Conservation (phyloP, 2,329 filamentous ascomycete species). For the Aspergillus unguis region DNA sequence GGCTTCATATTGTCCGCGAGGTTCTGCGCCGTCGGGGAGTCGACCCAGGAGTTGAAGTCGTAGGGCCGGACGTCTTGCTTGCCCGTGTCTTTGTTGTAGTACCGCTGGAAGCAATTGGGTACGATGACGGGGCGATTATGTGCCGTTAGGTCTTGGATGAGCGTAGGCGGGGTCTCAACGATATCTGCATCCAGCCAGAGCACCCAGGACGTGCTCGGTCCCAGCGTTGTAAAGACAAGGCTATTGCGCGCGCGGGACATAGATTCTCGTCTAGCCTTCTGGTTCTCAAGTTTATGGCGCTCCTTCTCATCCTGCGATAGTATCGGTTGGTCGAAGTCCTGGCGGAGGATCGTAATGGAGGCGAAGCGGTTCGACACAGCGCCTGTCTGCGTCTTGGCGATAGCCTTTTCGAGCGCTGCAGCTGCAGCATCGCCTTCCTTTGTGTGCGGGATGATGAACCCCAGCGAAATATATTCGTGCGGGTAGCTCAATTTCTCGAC, state of each 20-base stretch:
- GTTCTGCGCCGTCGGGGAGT: conserved; percentile 73
- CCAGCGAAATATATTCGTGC: conserved; percentile 89
- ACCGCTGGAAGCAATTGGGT: conserved; percentile 93
- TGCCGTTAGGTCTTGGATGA: conserved; percentile 87
- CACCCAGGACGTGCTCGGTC: conserved; percentile 89
- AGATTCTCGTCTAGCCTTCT: conserved; percentile 78
- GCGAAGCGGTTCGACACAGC: conserved; percentile 80
- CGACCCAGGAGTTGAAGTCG: conserved; percentile 97
- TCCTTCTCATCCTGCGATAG: conserved; percentile 79
- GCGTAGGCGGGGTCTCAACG: conserved; percentile 74
- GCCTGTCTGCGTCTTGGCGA: conserved; percentile 80
- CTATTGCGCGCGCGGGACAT: conserved; percentile 96
- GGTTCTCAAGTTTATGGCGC: conserved; percentile 85
- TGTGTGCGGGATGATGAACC: conserved; percentile 93
- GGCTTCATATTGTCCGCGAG: conserved; percentile 76
- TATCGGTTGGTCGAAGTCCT: conserved; percentile 86
- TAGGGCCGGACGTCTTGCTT: conserved; percentile 76
- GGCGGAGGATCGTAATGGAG: conserved; percentile 87
- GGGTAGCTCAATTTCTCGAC: conserved; percentile 79
- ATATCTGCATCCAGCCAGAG: conserved; percentile 94
- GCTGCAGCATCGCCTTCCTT: conserved; percentile 88
- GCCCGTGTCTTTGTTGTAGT: conserved; percentile 68
- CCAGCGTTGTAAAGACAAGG: conserved; percentile 89
- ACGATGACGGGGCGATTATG: conserved; percentile 91
- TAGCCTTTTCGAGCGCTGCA: conserved; percentile 74